phyloP scores from a whole-genome alignment of 805 yeast genomes.

The Yarrowia sp. region DNA sequence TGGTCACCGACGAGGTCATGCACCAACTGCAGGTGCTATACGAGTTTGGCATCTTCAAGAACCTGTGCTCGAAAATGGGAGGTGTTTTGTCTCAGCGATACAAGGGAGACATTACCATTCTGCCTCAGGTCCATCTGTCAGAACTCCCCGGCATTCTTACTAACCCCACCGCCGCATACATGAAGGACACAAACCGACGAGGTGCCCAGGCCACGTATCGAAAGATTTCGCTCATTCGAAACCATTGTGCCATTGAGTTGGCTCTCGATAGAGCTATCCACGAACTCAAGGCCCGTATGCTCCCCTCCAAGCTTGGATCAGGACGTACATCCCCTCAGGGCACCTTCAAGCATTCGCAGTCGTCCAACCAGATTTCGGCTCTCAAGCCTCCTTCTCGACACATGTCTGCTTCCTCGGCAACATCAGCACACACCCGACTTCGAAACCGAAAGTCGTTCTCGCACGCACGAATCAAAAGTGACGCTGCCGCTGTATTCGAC shows the following conservation, averaged over 20 bases:
- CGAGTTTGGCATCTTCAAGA: constrained; percentile 79
- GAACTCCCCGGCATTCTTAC: constrained; percentile 70
- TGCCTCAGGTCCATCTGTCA: constrained; percentile 70
- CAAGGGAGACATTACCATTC: constrained; percentile 90
- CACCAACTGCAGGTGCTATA: constrained; percentile 76
- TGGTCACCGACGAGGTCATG: constrained; percentile 71
- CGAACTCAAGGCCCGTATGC: constrained; percentile 55
- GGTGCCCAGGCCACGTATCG: constrained; percentile 98
- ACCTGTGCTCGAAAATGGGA: constrained; percentile 71
- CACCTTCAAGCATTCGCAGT: constrained; percentile 36
- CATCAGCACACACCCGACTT: constrained; percentile 19
- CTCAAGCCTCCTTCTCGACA: constrained; percentile 20
- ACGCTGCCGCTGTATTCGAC: constrained; percentile 15
- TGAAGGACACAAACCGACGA: constrained; percentile 70
- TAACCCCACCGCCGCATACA: constrained; percentile 82
- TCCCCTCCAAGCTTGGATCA: constrained; percentile 40
- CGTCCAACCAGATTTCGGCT: constrained; percentile 31
- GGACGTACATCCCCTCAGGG: constrained; percentile 32
- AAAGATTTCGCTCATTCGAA: constrained; percentile 78
- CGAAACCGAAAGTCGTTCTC: constrained; percentile 28
- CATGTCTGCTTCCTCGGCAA: constrained; percentile 13
- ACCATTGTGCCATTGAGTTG: constrained; percentile 90
- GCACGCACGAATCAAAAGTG: constrained; percentile 28
- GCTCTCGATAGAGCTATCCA: constrained; percentile 82
- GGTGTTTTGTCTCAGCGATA: constrained; percentile 85